Evolutionary conservation across 2,329 filamentous ascomycete species (phyloP), one percentile per base, ranked within the genome.

Genomic region (Curvularia sp.): DNA sequence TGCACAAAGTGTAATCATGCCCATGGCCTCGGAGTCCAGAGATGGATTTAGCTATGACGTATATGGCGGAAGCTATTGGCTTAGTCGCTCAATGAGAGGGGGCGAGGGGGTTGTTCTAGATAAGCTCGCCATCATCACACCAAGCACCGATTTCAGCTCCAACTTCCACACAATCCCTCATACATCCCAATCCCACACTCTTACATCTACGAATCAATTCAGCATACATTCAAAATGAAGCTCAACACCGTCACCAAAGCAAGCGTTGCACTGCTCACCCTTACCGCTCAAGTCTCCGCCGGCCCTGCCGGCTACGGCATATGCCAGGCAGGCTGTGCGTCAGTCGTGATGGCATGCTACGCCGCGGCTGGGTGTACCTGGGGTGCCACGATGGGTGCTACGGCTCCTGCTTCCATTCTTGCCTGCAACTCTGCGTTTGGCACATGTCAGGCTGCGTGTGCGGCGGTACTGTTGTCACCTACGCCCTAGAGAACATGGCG

Each of bases 291-390:
- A 1, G 58, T 43, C 9, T 59, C 58, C 5, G 65, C 69, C 15
- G 78, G 78, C 0, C 78, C 77, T 0, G 28, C 65, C 1, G 74
- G 66, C 8, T 84, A 84, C 58, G 81, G 77, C 0, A 49, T 80
- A 3, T 84, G 82, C 46, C 82, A 85, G 66, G 76, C 77, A 0
- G 82, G 82, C 4, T 84, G 82, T 33, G 67, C 81, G 0, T 60
- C 60, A 0, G 66, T 84, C 0, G 81, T 81, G 0, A 78, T 77
- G 64, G 79, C 81, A 0, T 84, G 81, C 59, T 84, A 84, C 49
- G 30, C 67, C 1, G 81, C 78, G 5, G 81, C 76, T 0, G 81
- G 82, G 0, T 72, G 67, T 44, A 77, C 77, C 1, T 84, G 74
- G 72, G 80, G 80, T 0, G 77, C 77, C 0, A 80, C 75, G 0